phyloP scores from a whole-genome alignment of 2,329 filamentous ascomycete genomes.

The Talaromyces pinophilus region DNA sequence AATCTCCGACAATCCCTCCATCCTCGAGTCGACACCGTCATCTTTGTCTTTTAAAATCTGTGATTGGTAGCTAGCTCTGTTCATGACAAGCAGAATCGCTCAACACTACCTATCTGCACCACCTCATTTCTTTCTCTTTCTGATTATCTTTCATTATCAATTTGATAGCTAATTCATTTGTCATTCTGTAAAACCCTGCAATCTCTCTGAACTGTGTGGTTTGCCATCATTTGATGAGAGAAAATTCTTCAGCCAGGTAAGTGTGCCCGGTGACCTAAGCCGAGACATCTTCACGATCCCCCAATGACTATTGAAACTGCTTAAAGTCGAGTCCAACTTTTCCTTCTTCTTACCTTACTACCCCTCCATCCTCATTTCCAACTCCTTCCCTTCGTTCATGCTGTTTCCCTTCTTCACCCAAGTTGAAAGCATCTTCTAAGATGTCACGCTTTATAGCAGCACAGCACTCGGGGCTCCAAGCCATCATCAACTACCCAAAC shows the following conservation, averaged over 20 bases:
- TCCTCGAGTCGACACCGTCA: neutral
- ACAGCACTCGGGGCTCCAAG: neutral
- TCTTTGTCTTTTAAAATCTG: neutral
- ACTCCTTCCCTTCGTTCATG: neutral
- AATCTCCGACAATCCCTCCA: neutral
- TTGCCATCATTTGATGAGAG: neutral
- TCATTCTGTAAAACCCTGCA: conserved; percentile 3
- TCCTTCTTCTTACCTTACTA: neutral
- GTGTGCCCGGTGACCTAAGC: neutral
- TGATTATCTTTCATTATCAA: neutral
- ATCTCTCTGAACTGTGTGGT: conserved; percentile 1
- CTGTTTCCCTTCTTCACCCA: neutral
- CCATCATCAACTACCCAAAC: conserved; percentile 2
- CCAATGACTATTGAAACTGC: neutral
- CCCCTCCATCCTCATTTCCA: neutral
- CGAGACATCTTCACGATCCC: neutral
- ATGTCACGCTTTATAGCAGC: neutral
- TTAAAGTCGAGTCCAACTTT: neutral
- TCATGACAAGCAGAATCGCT: neutral
- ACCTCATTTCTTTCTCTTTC: neutral
- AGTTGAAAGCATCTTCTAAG: neutral
- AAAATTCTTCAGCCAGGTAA: neutral
- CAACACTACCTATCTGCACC: neutral
- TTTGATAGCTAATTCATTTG: neutral
- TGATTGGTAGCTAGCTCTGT: neutral